Evolutionary conservation across 768 basidiomycete genomes (phyloP), one percentile per base, ranked within the genome.

Genomic region (Boletus speciosus): DNA sequence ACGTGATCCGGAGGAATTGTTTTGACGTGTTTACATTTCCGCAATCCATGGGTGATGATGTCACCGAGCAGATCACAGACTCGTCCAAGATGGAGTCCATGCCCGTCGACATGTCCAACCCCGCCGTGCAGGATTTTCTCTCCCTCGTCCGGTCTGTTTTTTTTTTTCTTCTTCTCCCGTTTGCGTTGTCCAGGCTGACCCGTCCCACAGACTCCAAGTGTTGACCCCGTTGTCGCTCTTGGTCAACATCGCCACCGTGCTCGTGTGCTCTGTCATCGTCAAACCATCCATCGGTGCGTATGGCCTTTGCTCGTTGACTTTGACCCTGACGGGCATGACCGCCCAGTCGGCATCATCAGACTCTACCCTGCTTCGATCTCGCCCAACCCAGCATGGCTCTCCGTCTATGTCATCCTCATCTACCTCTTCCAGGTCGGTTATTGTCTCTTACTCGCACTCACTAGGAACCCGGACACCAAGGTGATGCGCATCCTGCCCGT

Each of bases 141-240:
- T 71, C 84, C 3, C 83, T 90, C 10, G 74, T 86, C 8, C 72
- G 88, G 75, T 80, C 8, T 31, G 73, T 68, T 3, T 2, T 48
- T 1, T 19, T 19, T 19, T 19, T 19, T 19, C 19, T 19, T 19
- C 19, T 19, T 47, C 0, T 7, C 15, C 4, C 34, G 3, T n/a
- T 10, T n/a, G 2, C 4, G 12, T 2, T 11, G 5, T 10, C 27
- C 11, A 4, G 35, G 37, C 54, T 49, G 29, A 52, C 8, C 14
- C 21, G 25, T 3, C 3, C 5, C 2, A 12, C 56, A 81, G 88
- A 44, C 79, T 97, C 5, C 93, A 97, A 67, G 90, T 96, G 21
- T 73, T 94, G 43, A 93, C 93, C 0, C 93, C 93, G 0, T 75
- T 96, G 1, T 88, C 89, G 2, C 76, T 96, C 9, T 78, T 93